phyloP scores from a whole-genome alignment of 176 grass and related monocot species.

The Hsuehochloa calcarea region DNA sequence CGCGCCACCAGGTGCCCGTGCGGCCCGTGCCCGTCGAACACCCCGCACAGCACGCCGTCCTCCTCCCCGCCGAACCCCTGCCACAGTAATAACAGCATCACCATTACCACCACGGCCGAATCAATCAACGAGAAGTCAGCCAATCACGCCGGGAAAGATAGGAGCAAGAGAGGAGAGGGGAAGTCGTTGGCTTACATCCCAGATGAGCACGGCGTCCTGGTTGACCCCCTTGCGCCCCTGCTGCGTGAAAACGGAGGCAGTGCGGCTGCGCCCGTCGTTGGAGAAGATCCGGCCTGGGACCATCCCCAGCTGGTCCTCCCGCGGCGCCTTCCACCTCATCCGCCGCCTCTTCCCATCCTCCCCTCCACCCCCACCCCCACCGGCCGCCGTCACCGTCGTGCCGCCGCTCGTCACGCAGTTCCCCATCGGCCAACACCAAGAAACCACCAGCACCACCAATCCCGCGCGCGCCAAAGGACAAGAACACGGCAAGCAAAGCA shows the following conservation, averaged over 20 bases:
- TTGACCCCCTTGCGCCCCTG: constrained; percentile 97
- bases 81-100: neutral
- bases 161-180: neutral
- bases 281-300: constrained; percentile 89
- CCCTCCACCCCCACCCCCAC: neutral
- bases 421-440: constrained; percentile 46
- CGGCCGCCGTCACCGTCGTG: constrained; percentile 12
- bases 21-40: constrained; percentile 97
- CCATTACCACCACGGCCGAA: neutral
- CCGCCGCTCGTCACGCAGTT: constrained; percentile 54
- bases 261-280: constrained; percentile 76
- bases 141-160: neutral
- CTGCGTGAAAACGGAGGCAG: constrained; percentile 76
- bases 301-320: constrained; percentile 67
- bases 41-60: constrained; percentile 76
- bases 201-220: constrained; percentile 98
- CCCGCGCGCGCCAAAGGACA: neutral
- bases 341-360: constrained; percentile 24
- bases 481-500: neutral
- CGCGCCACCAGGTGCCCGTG: constrained; percentile 86
- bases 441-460: constrained; percentile 23
- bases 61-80: constrained; percentile 65
- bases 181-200: constrained; percentile 65
- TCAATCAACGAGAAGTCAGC: neutral
- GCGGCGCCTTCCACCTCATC: constrained; percentile 59